These are phyloP conservation scores for Tilletia horrida DNA, from an alignment of 1,284 basidiomycete genomes.

Conservation along the genomic window DNA sequence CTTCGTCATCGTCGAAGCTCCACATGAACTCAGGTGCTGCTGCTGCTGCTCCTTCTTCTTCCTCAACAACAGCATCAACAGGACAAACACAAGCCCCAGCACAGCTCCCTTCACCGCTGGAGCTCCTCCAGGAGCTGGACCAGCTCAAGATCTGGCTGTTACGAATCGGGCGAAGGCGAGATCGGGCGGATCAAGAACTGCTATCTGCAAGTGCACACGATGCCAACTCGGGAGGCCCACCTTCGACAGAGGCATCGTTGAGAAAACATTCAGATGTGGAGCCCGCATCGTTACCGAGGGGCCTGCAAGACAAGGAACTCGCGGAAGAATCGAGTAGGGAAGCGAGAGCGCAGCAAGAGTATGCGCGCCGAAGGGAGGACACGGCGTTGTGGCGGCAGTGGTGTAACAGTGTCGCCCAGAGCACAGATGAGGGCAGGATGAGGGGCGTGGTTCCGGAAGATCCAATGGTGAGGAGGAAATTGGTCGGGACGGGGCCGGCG, in stretches of 20 bases:
- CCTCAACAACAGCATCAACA: neutral
- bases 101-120: neutral
- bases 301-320: neutral
- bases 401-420: neutral
- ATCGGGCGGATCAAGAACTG: neutral
- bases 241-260: no score
- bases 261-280: neutral
- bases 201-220: neutral
- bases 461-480: neutral
- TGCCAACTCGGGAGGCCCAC: no score
- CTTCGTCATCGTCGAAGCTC: no score
- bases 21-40: no score
- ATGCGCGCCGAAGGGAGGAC: neutral
- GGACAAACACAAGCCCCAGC: no score
- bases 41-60: neutral
- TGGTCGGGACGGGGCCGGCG: constrained; percentile 5
- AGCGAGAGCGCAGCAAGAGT: neutral
- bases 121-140: constrained; percentile 16
- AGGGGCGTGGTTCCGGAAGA: constrained; percentile 11
- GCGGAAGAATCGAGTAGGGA: neutral
- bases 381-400: constrained; percentile 10
- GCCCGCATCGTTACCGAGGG: neutral
- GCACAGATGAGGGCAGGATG: constrained; percentile 13
- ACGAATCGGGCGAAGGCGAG: constrained; percentile 7
- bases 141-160: constrained; percentile 13